Evolutionary conservation across 108 stramenopile genomes (phyloP).

Genomic region (Schizochytrium sp.): DNA sequence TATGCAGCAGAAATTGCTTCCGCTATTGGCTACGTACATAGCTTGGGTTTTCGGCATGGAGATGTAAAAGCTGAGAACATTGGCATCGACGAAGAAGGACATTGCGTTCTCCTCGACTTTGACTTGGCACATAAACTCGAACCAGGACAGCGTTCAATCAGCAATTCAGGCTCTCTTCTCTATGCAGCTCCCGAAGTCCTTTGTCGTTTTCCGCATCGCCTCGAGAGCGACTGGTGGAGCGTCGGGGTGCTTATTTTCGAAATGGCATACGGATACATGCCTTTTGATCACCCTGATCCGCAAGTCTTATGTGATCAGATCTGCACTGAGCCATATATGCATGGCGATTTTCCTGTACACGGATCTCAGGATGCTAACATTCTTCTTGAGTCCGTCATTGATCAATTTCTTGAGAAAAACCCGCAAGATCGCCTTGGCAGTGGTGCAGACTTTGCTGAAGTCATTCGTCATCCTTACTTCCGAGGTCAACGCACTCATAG

Average conservation of each 20-base stretch:
- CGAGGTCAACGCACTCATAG: not conserved
- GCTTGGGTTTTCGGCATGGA: not conserved
- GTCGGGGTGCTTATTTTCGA: conserved; percentile 45
- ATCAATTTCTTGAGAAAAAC: not conserved
- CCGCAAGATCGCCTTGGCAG: not conserved
- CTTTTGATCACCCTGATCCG: conserved; percentile 2
- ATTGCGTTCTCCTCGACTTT: conserved; percentile 21
- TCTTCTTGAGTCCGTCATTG: not conserved
- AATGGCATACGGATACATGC: conserved; percentile 9
- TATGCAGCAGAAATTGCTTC: conserved; percentile 37
- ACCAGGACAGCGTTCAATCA: not conserved
- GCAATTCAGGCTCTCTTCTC: conserved; percentile 16
- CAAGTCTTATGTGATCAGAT: not conserved
- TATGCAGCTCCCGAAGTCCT: conserved; percentile 20
- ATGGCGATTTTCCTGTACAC: not conserved
- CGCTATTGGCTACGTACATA: not conserved
- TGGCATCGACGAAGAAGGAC: not conserved
- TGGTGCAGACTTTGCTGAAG: not conserved
- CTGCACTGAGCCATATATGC: not conserved
- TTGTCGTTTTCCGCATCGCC: not conserved
- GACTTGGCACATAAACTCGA: not conserved
- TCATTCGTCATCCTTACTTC: not conserved
- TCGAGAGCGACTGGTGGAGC: conserved; percentile 52
- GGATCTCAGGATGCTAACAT: not conserved
- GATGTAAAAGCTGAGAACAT: conserved; percentile 48